Percentiles rank a stretch among this genome's conserved stretches.
Evolutionary conservation across 106 monocot genomes (phyloP).

Genomic region (Allium cepa): DNA sequence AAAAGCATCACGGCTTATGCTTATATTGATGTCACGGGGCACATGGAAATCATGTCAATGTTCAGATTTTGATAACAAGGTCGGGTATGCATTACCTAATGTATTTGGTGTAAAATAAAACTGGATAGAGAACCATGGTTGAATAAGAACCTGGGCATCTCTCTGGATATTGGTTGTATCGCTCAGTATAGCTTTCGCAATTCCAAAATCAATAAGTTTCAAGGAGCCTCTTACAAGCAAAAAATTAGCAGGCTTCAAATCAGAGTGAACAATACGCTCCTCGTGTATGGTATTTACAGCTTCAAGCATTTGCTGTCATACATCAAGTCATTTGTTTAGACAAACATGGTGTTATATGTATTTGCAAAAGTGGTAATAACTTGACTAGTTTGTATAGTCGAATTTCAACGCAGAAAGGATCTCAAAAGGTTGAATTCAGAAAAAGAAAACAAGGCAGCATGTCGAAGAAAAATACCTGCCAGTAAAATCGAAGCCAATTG

Average conservation of each 20-base stretch:
- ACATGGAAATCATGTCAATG: too few relatives aligned
- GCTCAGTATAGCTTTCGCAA: slow-evolving; percentile 89
- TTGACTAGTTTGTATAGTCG: too few relatives aligned
- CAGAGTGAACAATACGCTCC: slow-evolving; percentile 96
- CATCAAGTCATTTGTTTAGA: too few relatives aligned
- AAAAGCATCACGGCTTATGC: too few relatives aligned
- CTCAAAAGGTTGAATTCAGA: too few relatives aligned
- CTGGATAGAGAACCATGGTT: background rate
- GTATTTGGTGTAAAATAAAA: too few relatives aligned
- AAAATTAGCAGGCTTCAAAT: slow-evolving; percentile 97
- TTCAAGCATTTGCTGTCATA: slow-evolving; percentile 94
- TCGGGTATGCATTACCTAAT: too few relatives aligned
- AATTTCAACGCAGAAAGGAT: too few relatives aligned
- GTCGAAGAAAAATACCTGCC: slow-evolving; percentile 62
- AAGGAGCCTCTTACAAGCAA: slow-evolving; percentile 80
- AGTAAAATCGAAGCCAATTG: slow-evolving; percentile 97
- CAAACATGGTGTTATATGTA: too few relatives aligned
- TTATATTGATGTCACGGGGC: too few relatives aligned
- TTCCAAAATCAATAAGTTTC: slow-evolving; percentile 97
- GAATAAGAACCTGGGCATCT: slow-evolving; percentile 67
- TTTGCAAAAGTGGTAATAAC: too few relatives aligned
- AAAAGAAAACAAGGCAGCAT: background rate
- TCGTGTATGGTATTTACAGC: slow-evolving; percentile 95
- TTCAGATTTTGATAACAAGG: too few relatives aligned
- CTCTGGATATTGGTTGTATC: slow-evolving; percentile 97